Conservation (phyloP, 2,329 filamentous ascomycete species). For the Trichoderma sp. region DNA sequence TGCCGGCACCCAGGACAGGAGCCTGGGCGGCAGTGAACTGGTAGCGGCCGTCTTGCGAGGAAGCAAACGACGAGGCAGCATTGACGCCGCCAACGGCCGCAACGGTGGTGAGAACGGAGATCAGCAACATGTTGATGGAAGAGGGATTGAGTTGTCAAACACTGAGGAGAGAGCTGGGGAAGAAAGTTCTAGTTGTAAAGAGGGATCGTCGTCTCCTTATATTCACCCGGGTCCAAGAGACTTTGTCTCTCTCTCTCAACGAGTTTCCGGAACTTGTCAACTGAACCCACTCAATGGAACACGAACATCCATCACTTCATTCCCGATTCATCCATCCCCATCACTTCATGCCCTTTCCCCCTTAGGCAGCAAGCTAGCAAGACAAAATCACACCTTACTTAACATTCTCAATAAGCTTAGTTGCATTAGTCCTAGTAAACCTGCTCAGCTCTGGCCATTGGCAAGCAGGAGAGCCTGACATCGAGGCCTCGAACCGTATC, state of each 20-base stretch:
- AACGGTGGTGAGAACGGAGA: constrained; percentile 18
- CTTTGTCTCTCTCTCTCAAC: not conserved
- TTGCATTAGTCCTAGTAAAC: not conserved
- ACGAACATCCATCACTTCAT: not conserved
- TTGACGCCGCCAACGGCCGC: constrained; percentile 16
- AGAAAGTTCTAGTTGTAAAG: not conserved
- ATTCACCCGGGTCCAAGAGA: not conserved
- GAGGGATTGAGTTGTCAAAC: not conserved
- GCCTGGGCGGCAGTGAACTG: constrained; percentile 37
- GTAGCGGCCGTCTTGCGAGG: constrained; percentile 40
- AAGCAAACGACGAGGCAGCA: constrained; percentile 29
- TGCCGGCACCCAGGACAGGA: constrained; percentile 38
- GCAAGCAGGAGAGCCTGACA: not conserved
- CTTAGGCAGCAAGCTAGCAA: not conserved
- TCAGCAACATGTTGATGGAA: constrained; percentile 11
- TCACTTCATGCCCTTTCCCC: not conserved
- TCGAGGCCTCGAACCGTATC: not conserved
- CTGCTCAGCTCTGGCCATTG: not conserved
- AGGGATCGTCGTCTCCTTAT: constrained; percentile 17
- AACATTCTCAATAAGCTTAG: constrained; percentile 17
- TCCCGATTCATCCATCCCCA: not conserved
- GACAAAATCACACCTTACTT: not conserved
- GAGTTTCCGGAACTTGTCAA: not conserved
- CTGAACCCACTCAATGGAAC: not conserved
- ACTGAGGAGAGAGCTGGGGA: not conserved